These are phyloP conservation scores for Sistotremastrum suecicum DNA, from an alignment of 768 basidiomycete genomes.

Conservation along the genomic window DNA sequence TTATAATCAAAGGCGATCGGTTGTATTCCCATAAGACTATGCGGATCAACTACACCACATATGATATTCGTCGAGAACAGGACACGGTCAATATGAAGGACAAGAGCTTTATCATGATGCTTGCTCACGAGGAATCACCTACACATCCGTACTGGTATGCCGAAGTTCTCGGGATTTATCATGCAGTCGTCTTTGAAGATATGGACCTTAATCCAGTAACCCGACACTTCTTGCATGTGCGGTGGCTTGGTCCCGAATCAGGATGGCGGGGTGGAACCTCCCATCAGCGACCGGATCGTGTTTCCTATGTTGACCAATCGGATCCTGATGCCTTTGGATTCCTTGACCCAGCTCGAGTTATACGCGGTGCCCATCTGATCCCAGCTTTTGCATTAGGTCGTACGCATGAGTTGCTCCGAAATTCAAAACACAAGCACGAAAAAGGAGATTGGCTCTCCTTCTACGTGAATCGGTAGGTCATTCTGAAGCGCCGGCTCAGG, in stretches of 20 bases:
- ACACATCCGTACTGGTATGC: slow-evolving; percentile 24
- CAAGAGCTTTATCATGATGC: slow-evolving; percentile 18
- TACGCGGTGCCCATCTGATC: slow-evolving; percentile 27
- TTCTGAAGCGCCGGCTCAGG: no score
- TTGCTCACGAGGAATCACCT: slow-evolving; percentile 6
- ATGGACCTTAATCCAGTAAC: neutral
- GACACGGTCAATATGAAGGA: slow-evolving; percentile 3
- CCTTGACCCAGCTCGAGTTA: slow-evolving; percentile 25
- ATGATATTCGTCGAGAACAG: slow-evolving; percentile 10
- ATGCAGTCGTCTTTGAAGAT: slow-evolving; percentile 13
- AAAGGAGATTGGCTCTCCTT: slow-evolving; percentile 20
- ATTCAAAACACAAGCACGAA: slow-evolving; percentile 6
- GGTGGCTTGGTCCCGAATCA: slow-evolving; percentile 21
- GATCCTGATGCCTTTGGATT: slow-evolving; percentile 27
- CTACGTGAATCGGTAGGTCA: slow-evolving; percentile 22
- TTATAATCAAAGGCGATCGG: slow-evolving; percentile 9
- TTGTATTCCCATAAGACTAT: slow-evolving; percentile 16
- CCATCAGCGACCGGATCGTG: slow-evolving; percentile 16
- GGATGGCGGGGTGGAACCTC: slow-evolving; percentile 15
- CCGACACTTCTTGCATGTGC: slow-evolving; percentile 24
- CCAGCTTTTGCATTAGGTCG: slow-evolving; percentile 21
- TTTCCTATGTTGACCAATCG: slow-evolving; percentile 23
- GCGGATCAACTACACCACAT: slow-evolving; percentile 17
- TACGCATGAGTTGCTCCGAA: slow-evolving; percentile 7
- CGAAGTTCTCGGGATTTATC: slow-evolving; percentile 17